phyloP scores from a whole-genome alignment of 2,329 filamentous ascomycete species.

The Geosmithia flava region DNA sequence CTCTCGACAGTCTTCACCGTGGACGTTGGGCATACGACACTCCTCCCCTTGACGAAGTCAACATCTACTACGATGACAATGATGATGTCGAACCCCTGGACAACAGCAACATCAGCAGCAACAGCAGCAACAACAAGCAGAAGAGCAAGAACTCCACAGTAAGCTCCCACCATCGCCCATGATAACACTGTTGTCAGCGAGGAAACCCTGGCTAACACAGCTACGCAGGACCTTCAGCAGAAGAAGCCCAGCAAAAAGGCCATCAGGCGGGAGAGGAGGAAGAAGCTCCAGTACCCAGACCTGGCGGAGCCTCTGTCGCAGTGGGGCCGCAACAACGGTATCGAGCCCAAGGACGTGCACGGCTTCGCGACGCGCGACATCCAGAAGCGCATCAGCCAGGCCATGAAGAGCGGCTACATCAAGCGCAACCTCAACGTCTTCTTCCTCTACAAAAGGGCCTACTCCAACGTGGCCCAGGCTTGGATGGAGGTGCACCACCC shows the following conservation, averaged over 20 bases:
- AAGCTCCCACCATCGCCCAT: not conserved
- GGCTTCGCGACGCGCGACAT: constrained; percentile 1
- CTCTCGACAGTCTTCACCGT: not conserved
- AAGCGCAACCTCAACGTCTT: constrained; percentile 3
- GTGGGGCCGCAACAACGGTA: not conserved
- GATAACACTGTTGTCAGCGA: too few relatives aligned
- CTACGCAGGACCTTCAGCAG: too few relatives aligned
- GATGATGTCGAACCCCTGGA: not conserved
- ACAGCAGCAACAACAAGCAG: too few relatives aligned
- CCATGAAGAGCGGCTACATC: not conserved
- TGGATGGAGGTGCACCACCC: constrained; percentile 1
- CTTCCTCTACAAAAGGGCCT: constrained; percentile 2
- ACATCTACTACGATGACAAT: not conserved
- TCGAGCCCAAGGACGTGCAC: constrained; percentile 1
- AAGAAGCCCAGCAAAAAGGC: not conserved
- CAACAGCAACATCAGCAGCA: not conserved
- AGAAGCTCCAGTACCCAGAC: not conserved
- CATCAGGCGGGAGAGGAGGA: not conserved
- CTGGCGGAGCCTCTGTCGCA: constrained; percentile 1
- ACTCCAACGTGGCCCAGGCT: constrained; percentile 1
- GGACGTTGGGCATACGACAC: not conserved
- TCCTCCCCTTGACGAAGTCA: constrained; percentile 1
- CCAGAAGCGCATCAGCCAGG: constrained; percentile 1
- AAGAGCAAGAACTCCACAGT: not conserved
- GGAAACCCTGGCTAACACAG: too few relatives aligned